Evolutionary conservation across 306 rosid genomes (phyloP).

Genomic region (Vigna unguiculata): DNA sequence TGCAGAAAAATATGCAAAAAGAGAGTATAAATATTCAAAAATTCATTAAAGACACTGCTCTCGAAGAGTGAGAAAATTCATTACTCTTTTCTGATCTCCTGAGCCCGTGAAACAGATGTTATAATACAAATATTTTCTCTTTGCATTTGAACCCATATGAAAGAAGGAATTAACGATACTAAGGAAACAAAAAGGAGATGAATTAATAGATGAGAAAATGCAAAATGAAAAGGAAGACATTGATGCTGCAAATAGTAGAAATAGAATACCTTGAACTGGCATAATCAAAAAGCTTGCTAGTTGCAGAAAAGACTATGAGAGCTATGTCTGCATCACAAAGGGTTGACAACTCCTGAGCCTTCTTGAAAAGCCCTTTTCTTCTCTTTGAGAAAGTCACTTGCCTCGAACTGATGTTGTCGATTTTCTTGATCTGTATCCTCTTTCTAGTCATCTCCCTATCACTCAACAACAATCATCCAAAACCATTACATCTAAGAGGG

Average conservation of each 20-base stretch:
- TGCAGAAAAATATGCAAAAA: not conserved
- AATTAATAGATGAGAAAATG: not conserved
- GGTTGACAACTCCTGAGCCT: conserved; percentile 60
- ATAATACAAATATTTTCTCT: not conserved
- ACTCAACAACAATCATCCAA: not conserved
- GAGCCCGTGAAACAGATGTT: not conserved
- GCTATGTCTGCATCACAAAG: conserved; percentile 70
- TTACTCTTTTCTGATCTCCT: not conserved
- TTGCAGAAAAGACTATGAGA: conserved; percentile 58
- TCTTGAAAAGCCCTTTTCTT: conserved; percentile 66
- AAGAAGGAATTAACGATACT: not conserved
- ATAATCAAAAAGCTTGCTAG: conserved; percentile 61
- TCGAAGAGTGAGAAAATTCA: not conserved
- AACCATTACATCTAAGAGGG: not conserved
- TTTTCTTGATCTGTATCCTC: conserved; percentile 62
- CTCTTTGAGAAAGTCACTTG: conserved; percentile 68
- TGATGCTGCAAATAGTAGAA: not conserved
- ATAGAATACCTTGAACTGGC: conserved; percentile 54
- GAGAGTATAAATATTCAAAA: too few species aligned
- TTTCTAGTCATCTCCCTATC: conserved; percentile 57
- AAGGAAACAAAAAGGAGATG: not conserved
- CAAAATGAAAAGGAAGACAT: not conserved
- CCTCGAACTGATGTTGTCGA: conserved; percentile 57
- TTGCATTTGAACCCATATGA: not conserved
- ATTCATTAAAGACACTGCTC: not conserved